Base-by-base conservation (phyloP, 2,329 filamentous ascomycete genomes). In the Trichoderma sp. region DNA sequence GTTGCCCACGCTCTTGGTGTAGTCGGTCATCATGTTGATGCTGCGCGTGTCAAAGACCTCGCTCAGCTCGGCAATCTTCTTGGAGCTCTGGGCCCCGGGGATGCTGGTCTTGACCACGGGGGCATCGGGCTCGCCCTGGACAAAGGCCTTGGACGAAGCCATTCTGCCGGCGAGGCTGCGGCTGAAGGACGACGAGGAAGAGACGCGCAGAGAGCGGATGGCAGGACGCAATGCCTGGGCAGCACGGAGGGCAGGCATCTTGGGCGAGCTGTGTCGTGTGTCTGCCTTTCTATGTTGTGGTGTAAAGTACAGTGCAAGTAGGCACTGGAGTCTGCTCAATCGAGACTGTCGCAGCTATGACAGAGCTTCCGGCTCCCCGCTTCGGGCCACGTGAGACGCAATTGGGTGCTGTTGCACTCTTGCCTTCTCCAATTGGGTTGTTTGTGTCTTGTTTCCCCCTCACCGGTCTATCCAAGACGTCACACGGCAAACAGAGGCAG, bases 31-130 rank as follows among this genome's bases (percentile, higher is more conserved):
- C 88, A 93, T 91, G 83, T 95, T 96, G 82, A 94, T 81, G 80
- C 90, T 93, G 70, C 93, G 86, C 5, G 92, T 94, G 78, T 97
- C 93, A 76, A 95, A 96, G 69, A 96, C 91, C 76, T 89, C 83
- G 80, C 91, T 83, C 70, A 97, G 86, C 77, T 92, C 87, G 70
- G 88, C 83, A 71, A 91, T 88, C 60, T 87, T 85, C 73, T 88
- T 85, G 81, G 89, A 85, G 78, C 89, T 89, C 81, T 89, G 86
- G 42, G 92, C 92, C 0, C 93, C 93, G 0, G 93, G 93, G 67
- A 97, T 91, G 54, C 81, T 79, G 27, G 84, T 86, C 80, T 85
- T 86, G 74, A 88, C 76, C 4, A 81, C 74, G 32, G 86, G 86
- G 29, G 76, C 81, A 32, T 81, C 78, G 52, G 86, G 86, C 80